phyloP scores from a whole-genome alignment of 352 stramenopile genomes.

The Phytophthora agathidicida region DNA sequence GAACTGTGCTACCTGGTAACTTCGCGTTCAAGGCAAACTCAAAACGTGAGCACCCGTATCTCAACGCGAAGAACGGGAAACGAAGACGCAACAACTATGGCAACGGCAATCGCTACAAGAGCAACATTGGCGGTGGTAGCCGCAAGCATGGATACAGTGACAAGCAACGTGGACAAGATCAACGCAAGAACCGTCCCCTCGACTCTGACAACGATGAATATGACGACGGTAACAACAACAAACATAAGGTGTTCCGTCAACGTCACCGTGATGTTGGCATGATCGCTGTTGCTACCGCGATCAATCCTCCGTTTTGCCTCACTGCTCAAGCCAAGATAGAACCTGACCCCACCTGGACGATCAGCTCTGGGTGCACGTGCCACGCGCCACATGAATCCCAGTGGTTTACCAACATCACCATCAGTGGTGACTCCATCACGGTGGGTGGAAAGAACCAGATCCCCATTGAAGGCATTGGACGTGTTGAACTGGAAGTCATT shows the following conservation, averaged over 20 bases:
- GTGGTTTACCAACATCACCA: constrained; percentile 16
- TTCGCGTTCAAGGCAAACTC: background rate
- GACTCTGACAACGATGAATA: background rate
- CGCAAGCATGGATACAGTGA: background rate
- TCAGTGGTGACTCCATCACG: constrained; percentile 11
- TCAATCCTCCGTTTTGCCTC: background rate
- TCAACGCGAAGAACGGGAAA: background rate
- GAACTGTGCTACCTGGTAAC: background rate
- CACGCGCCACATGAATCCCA: constrained; percentile 5
- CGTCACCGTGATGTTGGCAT: background rate
- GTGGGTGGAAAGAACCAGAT: no score
- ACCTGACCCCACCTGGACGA: constrained; percentile 7
- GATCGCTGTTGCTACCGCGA: constrained; percentile 1
- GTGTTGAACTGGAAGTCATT: constrained; percentile 12
- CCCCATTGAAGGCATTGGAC: constrained; percentile 19
- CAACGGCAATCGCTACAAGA: background rate
- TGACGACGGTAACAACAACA: no score
- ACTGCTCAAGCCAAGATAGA: background rate
- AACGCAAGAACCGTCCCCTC: background rate
- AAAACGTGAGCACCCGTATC: background rate
- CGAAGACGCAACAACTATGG: background rate
- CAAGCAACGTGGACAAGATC: background rate
- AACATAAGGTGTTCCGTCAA: constrained; percentile 3
- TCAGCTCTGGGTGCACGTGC: constrained; percentile 18
- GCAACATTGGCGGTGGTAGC: background rate